Conservation (phyloP, 2,329 filamentous ascomycete genomes). For the Botrytis fabae region DNA sequence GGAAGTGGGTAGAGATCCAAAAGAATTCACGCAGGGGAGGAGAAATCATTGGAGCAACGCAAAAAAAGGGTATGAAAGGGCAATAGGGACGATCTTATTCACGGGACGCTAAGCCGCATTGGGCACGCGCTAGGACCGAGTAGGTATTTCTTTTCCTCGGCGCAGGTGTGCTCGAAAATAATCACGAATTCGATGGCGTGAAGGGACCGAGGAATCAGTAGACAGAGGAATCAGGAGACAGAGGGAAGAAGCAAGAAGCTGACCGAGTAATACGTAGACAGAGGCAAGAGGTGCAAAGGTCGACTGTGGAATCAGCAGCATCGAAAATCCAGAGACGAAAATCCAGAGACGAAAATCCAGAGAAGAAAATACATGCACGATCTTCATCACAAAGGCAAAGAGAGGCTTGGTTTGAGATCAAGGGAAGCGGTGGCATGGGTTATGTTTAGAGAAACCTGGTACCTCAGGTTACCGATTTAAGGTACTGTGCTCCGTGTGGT, state of each 20-base stretch:
- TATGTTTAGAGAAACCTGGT: neutral
- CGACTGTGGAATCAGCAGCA: no score
- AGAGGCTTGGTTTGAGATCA: neutral
- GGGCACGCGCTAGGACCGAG: neutral
- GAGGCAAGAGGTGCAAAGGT: no score
- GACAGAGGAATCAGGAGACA: no score
- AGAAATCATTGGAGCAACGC: neutral
- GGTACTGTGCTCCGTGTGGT: neutral
- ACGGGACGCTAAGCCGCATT: neutral
- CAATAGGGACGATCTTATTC: neutral
- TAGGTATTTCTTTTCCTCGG: neutral
- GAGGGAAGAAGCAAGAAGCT: no score
- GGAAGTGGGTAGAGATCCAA: neutral
- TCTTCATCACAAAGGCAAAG: neutral
- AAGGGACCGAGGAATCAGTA: no score
- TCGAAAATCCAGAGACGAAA: no score
- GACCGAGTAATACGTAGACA: no score
- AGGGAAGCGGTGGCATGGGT: neutral
- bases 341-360: no score
- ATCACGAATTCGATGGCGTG: neutral
- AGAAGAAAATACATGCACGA: no score
- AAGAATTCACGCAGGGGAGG: conserved; percentile 8
- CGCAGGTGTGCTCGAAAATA: neutral
- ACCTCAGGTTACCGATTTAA: neutral
- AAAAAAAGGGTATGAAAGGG: neutral